Evolutionary conservation across 805 yeast genomes (phyloP), one percentile per base, ranked within the genome.

Genomic region (Candida berthetii): DNA sequence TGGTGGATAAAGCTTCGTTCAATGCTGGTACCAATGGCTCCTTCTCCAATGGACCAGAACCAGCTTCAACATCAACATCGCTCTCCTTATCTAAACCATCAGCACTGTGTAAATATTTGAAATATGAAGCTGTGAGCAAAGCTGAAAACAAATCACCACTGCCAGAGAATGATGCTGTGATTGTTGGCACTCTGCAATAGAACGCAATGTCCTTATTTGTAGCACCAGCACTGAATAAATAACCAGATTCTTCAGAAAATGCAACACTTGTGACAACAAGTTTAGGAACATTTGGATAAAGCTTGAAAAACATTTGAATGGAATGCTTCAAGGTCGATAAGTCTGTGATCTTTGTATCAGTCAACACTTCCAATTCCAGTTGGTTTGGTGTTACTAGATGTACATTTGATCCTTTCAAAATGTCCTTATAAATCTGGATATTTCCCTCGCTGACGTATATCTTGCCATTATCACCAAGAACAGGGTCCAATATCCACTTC

Each of bases 391-490:
- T 80, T 2, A 76, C 72, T 31, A 82, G 50, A 34, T 68, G 66
- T 1, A 84, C 71, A 17, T 49, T 43, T 3, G 73, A 74, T 4
- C 62, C 54, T 11, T 43, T 41, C 29, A 83, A 55, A n/a, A 81
- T 61, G 11, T 65, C 46, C 48, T 67, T 65, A 53, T 82, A 82
- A 2, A 71, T 58, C 0, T 76, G 76, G 0, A 82, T 65, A 20
- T 81, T 70, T 11, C 65, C 71, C 41, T 71, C 72, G 43, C 72
- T 71, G 1, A 91, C 96, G 57, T 91, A 91, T 3, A 89, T 61
- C 43, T 68, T 72, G 1, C 96, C 96, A 51, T 87, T 82, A 56
- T 91, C 98, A 11, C 98, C 98, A 58, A 91, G 64, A 1, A 91
- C 93, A 1, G 98, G 98, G 58, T 91, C 98, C 38, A 91, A 58